Percentiles rank a stretch among this genome's conserved stretches.
phyloP scores from a whole-genome alignment of 768 basidiomycete species.

The Tylopilus rubrobrunneus region DNA sequence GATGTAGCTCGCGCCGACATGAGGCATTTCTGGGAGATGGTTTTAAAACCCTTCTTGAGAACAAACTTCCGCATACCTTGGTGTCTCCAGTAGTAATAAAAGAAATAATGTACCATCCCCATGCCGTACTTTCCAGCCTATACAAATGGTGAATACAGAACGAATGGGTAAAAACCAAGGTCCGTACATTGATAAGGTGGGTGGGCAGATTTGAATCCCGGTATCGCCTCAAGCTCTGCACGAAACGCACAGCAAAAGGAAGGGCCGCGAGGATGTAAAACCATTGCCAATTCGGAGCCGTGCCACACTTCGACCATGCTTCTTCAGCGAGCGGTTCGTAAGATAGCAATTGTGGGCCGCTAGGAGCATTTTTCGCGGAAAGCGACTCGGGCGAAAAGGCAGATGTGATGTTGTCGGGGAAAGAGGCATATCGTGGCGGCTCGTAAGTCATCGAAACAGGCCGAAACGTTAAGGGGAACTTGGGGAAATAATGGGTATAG shows the following conservation, averaged over 20 bases:
- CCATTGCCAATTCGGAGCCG: slow-evolving; percentile 52
- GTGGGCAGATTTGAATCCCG: slow-evolving; percentile 65
- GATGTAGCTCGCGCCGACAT: slow-evolving; percentile 50
- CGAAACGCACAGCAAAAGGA: slow-evolving; percentile 72
- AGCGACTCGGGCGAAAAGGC: neutral
- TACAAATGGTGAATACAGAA: neutral
- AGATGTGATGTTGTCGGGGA: neutral
- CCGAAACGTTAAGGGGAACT: neutral
- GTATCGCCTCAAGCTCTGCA: slow-evolving; percentile 88
- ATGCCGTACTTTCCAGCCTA: slow-evolving; percentile 83
- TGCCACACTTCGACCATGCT: slow-evolving; percentile 41
- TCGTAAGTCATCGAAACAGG: neutral
- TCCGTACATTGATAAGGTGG: slow-evolving; percentile 83
- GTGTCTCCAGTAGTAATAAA: slow-evolving; percentile 78
- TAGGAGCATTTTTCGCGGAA: neutral
- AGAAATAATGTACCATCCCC: slow-evolving; percentile 60
- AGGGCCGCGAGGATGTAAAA: slow-evolving; percentile 56
- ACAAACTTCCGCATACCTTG: slow-evolving; percentile 36
- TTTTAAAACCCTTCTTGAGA: neutral
- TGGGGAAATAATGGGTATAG: slow-evolving; percentile 38
- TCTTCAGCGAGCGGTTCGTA: slow-evolving; percentile 37
- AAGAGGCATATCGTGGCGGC: neutral
- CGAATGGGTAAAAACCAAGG: neutral
- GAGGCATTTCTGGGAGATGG: slow-evolving; percentile 26
- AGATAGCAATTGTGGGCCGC: neutral